Evolutionary conservation across 495 filamentous ascomycete species (phyloP).

Genomic region (Hyaloscypha variabilis): DNA sequence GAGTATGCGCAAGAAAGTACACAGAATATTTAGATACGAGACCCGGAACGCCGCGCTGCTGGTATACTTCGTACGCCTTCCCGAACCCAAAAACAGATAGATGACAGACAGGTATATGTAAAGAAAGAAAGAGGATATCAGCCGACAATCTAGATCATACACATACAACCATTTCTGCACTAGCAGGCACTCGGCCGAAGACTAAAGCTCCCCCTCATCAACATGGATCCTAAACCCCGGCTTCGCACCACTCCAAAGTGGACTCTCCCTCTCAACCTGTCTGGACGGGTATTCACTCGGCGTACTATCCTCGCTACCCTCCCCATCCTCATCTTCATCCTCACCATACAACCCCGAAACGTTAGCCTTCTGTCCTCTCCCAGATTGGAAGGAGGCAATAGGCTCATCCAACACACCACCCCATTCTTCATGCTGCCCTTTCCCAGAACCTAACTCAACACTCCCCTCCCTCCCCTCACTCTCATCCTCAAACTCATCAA

Average conservation of each 20-base stretch:
- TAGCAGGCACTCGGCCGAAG: background rate
- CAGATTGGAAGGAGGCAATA: slow-evolving; percentile 20
- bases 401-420: slow-evolving; percentile 29
- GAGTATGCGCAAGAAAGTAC: background rate
- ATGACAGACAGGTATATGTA: slow-evolving; percentile 8
- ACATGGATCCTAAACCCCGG: slow-evolving; percentile 26
- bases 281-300: slow-evolving; percentile 43
- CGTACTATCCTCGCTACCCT: slow-evolving; percentile 8
- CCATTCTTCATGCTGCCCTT: slow-evolving; percentile 27
- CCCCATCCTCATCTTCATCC: background rate
- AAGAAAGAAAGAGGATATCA: background rate
- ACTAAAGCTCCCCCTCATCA: slow-evolving; percentile 18
- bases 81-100: background rate
- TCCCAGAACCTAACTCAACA: background rate
- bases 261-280: background rate
- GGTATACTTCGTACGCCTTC: slow-evolving; percentile 13
- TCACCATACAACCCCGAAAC: background rate
- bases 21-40: background rate
- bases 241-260: background rate
- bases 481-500: slow-evolving; percentile 7
- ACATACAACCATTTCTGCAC: background rate
- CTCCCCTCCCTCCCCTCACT: background rate
- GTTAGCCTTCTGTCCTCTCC: background rate
- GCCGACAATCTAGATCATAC: background rate
- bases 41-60: slow-evolving; percentile 21